Evolutionary conservation across 225 moss, liverwort and hornwort species (phyloP).

Genomic region (Marchantia polymorpha): DNA sequence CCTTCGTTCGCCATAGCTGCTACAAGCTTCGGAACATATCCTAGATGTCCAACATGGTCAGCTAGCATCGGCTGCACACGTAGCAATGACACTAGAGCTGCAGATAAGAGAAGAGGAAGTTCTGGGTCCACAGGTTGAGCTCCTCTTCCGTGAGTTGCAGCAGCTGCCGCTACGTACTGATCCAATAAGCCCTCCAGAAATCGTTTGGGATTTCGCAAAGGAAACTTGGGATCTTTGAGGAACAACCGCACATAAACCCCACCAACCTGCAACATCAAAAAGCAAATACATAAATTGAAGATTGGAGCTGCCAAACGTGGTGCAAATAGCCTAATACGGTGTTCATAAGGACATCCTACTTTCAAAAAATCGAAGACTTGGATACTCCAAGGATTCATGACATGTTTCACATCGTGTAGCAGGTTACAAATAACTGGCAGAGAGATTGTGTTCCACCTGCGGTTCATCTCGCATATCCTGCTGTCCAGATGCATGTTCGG

Average conservation of each 20-base stretch:
- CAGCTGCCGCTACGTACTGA: constrained; percentile 87
- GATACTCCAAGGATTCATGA: no score
- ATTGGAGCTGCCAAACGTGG: not conserved
- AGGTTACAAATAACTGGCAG: not conserved
- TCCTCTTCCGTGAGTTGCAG: constrained; percentile 71
- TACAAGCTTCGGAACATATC: constrained; percentile 88
- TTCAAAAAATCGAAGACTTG: no score
- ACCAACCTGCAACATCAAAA: constrained; percentile 60
- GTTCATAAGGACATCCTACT: no score
- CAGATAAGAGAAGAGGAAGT: constrained; percentile 81
- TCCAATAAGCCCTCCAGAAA: constrained; percentile 87
- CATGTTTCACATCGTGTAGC: not conserved
- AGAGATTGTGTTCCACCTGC: constrained; percentile 46
- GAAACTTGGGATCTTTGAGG: constrained; percentile 89
- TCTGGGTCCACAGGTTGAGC: constrained; percentile 58
- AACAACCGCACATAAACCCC: constrained; percentile 92
- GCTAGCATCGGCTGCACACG: constrained; percentile 88
- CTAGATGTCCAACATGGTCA: constrained; percentile 90
- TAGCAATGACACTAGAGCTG: constrained; percentile 84
- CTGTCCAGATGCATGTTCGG: constrained; percentile 72
- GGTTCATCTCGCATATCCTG: constrained; percentile 83
- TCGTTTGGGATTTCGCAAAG: constrained; percentile 84
- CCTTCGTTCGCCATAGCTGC: constrained; percentile 97
- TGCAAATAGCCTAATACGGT: not conserved
- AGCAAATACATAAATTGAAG: not conserved